Base-by-base conservation (phyloP, 257 asterid genomes). In the Plantago ovata region DNA sequence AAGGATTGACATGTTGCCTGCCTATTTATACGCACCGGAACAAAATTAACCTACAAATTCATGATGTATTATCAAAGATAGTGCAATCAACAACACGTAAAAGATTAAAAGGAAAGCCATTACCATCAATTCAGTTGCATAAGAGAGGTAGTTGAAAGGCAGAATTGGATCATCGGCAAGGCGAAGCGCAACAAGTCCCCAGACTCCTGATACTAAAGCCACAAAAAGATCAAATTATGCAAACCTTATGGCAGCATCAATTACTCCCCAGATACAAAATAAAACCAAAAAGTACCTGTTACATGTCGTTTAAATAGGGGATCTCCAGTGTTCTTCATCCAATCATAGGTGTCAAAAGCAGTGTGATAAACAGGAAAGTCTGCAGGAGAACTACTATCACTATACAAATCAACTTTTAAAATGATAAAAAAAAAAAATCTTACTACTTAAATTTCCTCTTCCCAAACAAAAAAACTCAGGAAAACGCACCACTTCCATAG, bases 361-460 rank as follows among this genome's bases (percentile, higher is more conserved):
- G 98, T 88, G 79, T 92, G 98, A 77, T 92, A 92, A 62, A 85
- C 96, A 13, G 98, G 87, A 72, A 84, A 92, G 59, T 83, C 98
- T 85, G 94, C 78, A 74, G 39, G 69, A 63, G 43, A 52, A 50
- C 19, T 19, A 67, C 10, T 1, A 52, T 54, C 50, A 51, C 53
- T 53, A 61, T 38, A 48, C 20, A 64, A 49, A 28, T 28, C 36
- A 28, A 28, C 36, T 28, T 28, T 28, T 28, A 28, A 28, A 28
- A 28, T 28, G 36, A 28, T n/a, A n/a, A n/a, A n/a, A n/a, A n/a
- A n/a, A n/a, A n/a, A 8, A 1, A 3, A 8, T 28, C 36, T 28
- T 28, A n/a, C n/a, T 28, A 28, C 7, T 28, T 28, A 28, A 28
- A 28, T 28, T 28, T 28, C 7, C 7, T 28, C 36, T 28, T 28